A percentile compares a stretch with the other conserved stretches of the same genome.
Conservation (phyloP, 345 rosid species). For the Orychophragmus violaceus region DNA sequence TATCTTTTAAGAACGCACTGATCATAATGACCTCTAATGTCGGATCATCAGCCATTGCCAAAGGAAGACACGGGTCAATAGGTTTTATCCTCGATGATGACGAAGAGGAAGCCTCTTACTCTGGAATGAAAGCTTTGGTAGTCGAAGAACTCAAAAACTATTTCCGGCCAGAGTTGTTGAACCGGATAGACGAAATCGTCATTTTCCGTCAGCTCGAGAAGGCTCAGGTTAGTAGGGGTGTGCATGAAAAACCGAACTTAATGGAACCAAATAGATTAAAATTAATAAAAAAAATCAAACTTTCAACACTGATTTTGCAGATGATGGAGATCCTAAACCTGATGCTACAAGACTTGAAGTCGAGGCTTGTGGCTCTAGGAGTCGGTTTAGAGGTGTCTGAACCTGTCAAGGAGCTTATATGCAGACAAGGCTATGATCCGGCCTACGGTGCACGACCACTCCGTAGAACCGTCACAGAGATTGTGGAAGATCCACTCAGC, state of each 20-base stretch:
- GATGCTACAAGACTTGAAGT: slow-evolving; percentile 85
- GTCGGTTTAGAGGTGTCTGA: slow-evolving; percentile 82
- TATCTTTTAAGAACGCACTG: slow-evolving; percentile 89
- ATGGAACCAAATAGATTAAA: neutral
- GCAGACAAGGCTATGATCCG: slow-evolving; percentile 77
- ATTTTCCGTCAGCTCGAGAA: slow-evolving; percentile 78
- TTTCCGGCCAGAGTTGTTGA: slow-evolving; percentile 93
- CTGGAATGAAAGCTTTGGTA: slow-evolving; percentile 72
- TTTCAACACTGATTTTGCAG: slow-evolving; percentile 34
- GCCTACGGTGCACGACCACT: slow-evolving; percentile 83
- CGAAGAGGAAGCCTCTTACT: slow-evolving; percentile 49
- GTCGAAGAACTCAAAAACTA: slow-evolving; percentile 80
- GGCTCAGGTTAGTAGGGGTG: slow-evolving; percentile 59
- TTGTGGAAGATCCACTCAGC: slow-evolving; percentile 77
- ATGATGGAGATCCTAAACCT: slow-evolving; percentile 69
- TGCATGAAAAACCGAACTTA: neutral
- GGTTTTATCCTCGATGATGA: slow-evolving; percentile 61
- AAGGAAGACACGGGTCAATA: slow-evolving; percentile 65
- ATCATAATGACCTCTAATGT: slow-evolving; percentile 94
- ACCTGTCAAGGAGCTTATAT: slow-evolving; percentile 63
- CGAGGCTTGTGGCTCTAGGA: slow-evolving; percentile 67
- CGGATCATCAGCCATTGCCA: slow-evolving; percentile 81
- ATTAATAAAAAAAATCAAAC: neutral
- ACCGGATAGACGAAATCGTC: slow-evolving; percentile 93
- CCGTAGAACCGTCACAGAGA: slow-evolving; percentile 68